Evolutionary conservation across 495 filamentous ascomycete genomes (phyloP).

Genomic region (Bacidia gigantensis): DNA sequence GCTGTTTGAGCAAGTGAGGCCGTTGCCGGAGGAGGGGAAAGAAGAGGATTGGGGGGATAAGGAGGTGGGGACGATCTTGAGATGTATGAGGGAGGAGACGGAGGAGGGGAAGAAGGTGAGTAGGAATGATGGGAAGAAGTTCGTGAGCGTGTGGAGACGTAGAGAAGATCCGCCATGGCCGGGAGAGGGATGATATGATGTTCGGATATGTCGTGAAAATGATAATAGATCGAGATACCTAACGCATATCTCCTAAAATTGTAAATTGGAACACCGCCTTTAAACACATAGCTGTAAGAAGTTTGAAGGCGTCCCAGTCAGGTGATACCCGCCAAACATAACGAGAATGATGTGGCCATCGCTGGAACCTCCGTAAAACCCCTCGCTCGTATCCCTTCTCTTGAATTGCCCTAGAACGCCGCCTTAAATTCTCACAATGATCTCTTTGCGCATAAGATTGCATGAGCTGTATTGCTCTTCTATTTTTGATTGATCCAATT

Average conservation of each 20-base stretch:
- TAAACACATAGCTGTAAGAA: too few species aligned
- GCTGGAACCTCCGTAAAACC: neutral
- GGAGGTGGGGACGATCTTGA: conserved; percentile 16
- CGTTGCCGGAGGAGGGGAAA: conserved; percentile 5
- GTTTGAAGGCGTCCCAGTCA: too few species aligned
- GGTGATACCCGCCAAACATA: too few species aligned
- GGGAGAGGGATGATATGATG: conserved; percentile 3
- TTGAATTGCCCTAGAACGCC: neutral
- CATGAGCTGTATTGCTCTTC: neutral
- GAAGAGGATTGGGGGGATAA: conserved; percentile 18
- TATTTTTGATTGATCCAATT: neutral
- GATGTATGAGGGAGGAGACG: conserved; percentile 65
- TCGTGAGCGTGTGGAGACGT: conserved; percentile 71
- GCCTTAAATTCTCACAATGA: neutral
- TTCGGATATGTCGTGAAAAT: too few species aligned
- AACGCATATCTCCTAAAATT: too few species aligned
- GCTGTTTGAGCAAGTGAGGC: conserved; percentile 30
- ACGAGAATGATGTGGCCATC: too few species aligned
- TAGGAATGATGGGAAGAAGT: conserved; percentile 77
- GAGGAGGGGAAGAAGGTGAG: conserved; percentile 97
- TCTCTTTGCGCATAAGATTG: neutral
- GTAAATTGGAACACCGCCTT: too few species aligned
- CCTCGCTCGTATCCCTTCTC: neutral
- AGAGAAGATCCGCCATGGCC: conserved; percentile 66
- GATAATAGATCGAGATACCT: too few species aligned